Base-by-base conservation (phyloP, 805 yeast species). In the Zygosaccharomyces siamensis region DNA sequence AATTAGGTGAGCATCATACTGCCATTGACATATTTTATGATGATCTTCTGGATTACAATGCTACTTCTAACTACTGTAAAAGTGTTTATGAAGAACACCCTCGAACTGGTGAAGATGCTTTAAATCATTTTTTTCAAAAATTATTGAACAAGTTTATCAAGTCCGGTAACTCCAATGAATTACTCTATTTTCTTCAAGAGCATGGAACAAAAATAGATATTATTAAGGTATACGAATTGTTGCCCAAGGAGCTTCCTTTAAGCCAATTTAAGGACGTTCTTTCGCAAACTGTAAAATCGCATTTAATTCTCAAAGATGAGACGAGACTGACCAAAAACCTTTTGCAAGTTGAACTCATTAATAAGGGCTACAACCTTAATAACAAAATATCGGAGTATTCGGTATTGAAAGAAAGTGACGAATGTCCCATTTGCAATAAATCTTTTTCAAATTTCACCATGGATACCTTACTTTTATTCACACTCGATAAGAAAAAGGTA, bases 11-110 rank as follows among this genome's bases (percentile, higher is more conserved):
- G 45, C 87, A 86, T 59, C 73, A 74, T 8, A 75, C 79, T 43
- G 83, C 88, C 0, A 67, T 92, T 14, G 78, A 79, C 47, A 76
- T 88, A 2, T 72, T 81, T 23, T 80, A 79, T 41, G 72, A 77
- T 43, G 80, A 80, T 18, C 64, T 86, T 39, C 66, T 76, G 3
- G 84, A 84, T 59, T 73, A 78, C 42, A 66, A 66, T 18, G 68
- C 71, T n/a, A 86, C 95, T 0, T 74, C 84, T 51, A 61, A 67
- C 2, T 86, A 86, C 57, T 83, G 93, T 52, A 64, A 75, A 1
- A 69, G 69, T 3, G 67, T 86, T 0, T 77, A 74, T 51, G 49
- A 67, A 1, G 49, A 57, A 2, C 71, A 75, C 41, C 35, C 63
- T 8, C 60, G 57, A 0, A 52, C 62, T 16, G 86, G 87, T 2